phyloP scores from a whole-genome alignment of 495 filamentous ascomycete species.

The Bryoglossum gracile region DNA sequence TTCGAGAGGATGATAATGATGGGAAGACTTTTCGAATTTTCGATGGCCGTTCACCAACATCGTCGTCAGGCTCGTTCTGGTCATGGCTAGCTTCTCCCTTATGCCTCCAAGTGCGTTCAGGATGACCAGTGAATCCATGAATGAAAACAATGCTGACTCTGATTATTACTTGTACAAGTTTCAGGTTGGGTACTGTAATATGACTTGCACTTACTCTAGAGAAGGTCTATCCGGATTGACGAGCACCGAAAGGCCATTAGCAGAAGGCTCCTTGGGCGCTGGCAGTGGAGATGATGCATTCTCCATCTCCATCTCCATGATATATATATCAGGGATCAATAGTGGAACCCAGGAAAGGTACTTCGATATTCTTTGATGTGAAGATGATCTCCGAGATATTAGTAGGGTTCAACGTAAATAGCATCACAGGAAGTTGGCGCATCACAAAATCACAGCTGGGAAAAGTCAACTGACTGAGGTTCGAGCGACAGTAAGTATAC shows the following conservation, averaged over 20 bases:
- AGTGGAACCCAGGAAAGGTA: not conserved
- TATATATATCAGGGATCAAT: too few relatives aligned
- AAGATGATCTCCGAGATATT: too few relatives aligned
- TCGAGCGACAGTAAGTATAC: too few relatives aligned
- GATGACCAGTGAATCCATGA: conserved; percentile 29
- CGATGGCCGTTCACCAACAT: conserved; percentile 4
- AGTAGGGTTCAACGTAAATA: too few relatives aligned
- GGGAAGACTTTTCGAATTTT: conserved; percentile 6
- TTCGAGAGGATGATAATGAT: not conserved
- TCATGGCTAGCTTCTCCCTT: not conserved
- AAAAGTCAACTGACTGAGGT: too few relatives aligned
- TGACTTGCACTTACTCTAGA: conserved; percentile 1
- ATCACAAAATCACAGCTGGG: too few relatives aligned
- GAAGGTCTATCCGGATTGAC: conserved; percentile 2
- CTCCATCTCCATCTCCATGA: not conserved
- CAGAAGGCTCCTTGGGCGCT: not conserved
- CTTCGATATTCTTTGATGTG: not conserved
- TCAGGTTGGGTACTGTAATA: not conserved
- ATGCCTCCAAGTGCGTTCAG: conserved; percentile 24
- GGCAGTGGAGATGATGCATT: not conserved
- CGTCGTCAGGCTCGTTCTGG: conserved; percentile 1
- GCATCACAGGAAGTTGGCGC: too few relatives aligned
- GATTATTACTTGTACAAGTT: not conserved
- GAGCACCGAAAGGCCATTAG: not conserved
- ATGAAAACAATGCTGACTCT: conserved; percentile 28